A percentile compares a stretch with the other conserved stretches of the same genome.
Conservation (phyloP, 768 basidiomycete species). For the Serendipita sp. region DNA sequence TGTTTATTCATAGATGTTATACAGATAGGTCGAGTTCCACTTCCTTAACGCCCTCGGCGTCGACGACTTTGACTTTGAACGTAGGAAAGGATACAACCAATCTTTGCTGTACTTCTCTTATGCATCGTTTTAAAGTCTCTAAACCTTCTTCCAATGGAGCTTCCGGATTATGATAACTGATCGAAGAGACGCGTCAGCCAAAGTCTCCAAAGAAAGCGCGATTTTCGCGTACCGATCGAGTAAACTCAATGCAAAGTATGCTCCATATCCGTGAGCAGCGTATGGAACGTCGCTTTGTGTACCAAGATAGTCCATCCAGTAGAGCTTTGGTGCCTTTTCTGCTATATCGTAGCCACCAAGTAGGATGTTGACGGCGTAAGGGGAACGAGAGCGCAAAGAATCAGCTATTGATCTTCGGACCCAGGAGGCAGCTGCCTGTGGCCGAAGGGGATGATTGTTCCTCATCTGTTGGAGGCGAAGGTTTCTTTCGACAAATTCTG, state of each 20-base stretch:
- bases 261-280: slow-evolving; percentile 88
- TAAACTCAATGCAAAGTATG: slow-evolving; percentile 82
- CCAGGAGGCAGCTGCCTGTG: slow-evolving; percentile 86
- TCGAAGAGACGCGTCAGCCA: slow-evolving; percentile 8
- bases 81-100: slow-evolving; percentile 60
- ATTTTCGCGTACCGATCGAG: slow-evolving; percentile 56
- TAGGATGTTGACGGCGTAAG: slow-evolving; percentile 85
- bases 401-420: slow-evolving; percentile 80
- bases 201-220: not conserved
- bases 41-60: slow-evolving; percentile 77
- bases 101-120: slow-evolving; percentile 75
- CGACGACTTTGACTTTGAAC: slow-evolving; percentile 83
- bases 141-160: slow-evolving; percentile 75
- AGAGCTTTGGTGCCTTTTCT: slow-evolving; percentile 48
- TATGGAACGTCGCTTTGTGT: slow-evolving; percentile 80
- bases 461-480: slow-evolving; percentile 92
- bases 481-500: slow-evolving; percentile 92
- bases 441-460: slow-evolving; percentile 76
- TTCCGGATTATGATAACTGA: slow-evolving; percentile 80
- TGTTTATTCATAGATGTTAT: not conserved
- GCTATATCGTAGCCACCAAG: slow-evolving; percentile 77
- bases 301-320: slow-evolving; percentile 95
- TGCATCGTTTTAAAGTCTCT: slow-evolving; percentile 56
- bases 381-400: slow-evolving; percentile 69
- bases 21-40: slow-evolving; percentile 33